Percentiles rank a stretch among this genome's conserved stretches.
Evolutionary conservation across 176 grass and related monocot genomes (phyloP).

Genomic region (Panicum miliaceum): DNA sequence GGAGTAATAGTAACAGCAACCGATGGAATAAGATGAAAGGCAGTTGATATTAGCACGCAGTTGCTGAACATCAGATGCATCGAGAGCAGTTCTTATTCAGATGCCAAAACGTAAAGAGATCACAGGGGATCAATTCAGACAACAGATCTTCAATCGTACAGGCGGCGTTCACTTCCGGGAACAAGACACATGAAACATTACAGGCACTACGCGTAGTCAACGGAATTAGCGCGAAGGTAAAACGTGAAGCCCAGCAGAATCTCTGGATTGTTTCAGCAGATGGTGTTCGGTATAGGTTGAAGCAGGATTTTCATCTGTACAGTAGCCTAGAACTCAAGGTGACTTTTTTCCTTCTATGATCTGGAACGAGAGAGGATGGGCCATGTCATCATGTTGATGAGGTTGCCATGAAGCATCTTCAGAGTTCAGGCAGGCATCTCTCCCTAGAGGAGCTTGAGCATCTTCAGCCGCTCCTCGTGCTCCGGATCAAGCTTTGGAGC

Average conservation of each 20-base stretch:
- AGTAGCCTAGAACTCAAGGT: constrained; percentile 4
- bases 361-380: background rate
- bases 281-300: background rate
- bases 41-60: background rate
- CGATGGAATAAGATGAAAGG: background rate
- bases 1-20: background rate
- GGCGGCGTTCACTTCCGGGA: background rate
- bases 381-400: background rate
- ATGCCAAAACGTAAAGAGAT: background rate
- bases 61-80: background rate
- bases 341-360: background rate
- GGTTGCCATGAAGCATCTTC: background rate
- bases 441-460: constrained; percentile 83
- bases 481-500: constrained; percentile 82
- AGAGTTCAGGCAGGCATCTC: background rate
- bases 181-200: too few relatives aligned
- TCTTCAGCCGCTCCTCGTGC: constrained; percentile 82
- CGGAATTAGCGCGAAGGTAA: background rate
- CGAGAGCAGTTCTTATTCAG: background rate
- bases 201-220: background rate
- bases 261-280: background rate
- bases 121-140: background rate
- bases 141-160: background rate
- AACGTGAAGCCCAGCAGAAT: background rate
- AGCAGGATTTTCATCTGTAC: constrained; percentile 21